Evolutionary conservation across 345 rosid species (phyloP), one percentile per base, ranked within the genome.

Genomic region (Cardamine resedifolia): DNA sequence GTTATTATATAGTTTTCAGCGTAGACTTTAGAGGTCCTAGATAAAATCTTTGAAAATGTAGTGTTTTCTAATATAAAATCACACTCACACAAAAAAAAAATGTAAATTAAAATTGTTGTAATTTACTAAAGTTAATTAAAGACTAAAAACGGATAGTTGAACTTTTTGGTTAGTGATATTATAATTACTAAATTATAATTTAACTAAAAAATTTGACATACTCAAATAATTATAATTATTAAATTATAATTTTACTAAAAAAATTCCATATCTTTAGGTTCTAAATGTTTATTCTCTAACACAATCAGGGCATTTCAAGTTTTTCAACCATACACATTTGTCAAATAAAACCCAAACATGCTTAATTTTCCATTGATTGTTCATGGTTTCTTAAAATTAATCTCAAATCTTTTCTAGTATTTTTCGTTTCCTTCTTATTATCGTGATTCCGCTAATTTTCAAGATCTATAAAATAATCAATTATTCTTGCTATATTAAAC

Each of bases 51-150:
- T 18, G 18, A 57, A 48, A 11, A 20, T 24, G 27, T 52, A 26
- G 48, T 30, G 38, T n/a, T 34, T n/a, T 41, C 36, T 52, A 48
- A 3, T 61, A 72, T 52, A 27, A 20, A 49, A 71, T 27, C 33
- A 20, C 21, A 20, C 14, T 14, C 3, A 19, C 27, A 18, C 39
- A 10, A 0, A 9, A 34, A 34, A 3, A 10, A 28, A 55, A 43
- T 26, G 1, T 1, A 68, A 47, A 33, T 7, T 14, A 1, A 33
- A 33, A 3, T 38, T 39, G 6, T 39, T 39, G 44, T 39, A 14
- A 39, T 39, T 39, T 39, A 16, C 44, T 39, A 12, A 39, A 14
- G 16, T 39, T 39, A 49, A 48, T 20, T 34, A 20, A 65, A 19
- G 24, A 48, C 26, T 48, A 20, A 6, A 43, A n/a, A 43, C 18